Evolutionary conservation across 1,284 basidiomycete genomes (phyloP).

Genomic region (Phylloboletellus chloephorus): DNA sequence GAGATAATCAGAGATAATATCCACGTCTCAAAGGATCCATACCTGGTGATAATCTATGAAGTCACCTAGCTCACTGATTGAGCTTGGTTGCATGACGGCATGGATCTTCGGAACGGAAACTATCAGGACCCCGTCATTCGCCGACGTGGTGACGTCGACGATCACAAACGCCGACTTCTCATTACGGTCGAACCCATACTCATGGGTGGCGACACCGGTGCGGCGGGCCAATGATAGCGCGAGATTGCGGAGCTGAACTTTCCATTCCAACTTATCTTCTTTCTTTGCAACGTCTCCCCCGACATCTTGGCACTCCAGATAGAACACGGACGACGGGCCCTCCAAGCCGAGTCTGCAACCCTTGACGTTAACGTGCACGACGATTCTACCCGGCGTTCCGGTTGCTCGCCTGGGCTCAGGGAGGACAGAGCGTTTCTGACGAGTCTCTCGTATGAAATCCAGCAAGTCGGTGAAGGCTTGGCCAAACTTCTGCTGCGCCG

Average conservation of each 20-base stretch:
- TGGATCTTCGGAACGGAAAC: constrained; percentile 71
- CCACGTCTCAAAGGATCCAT: constrained; percentile 9
- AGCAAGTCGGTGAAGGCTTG: constrained; percentile 81
- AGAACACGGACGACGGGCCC: constrained; percentile 63
- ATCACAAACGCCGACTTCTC: constrained; percentile 79
- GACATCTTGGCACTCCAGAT: constrained; percentile 70
- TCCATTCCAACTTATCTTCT: constrained; percentile 45
- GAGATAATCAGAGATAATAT: constrained; percentile 12
- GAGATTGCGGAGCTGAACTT: constrained; percentile 61
- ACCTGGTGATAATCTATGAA: constrained; percentile 81
- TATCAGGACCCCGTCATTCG: constrained; percentile 41
- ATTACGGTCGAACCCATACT: constrained; percentile 47
- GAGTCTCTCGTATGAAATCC: constrained; percentile 55
- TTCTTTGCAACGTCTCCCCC: constrained; percentile 52
- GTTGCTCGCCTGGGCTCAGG: constrained; percentile 16
- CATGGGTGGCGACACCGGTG: constrained; percentile 31
- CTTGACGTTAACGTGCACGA: constrained; percentile 58
- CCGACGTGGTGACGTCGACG: constrained; percentile 52
- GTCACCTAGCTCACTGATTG: constrained; percentile 83
- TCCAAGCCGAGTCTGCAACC: constrained; percentile 76
- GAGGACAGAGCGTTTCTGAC: constrained; percentile 34
- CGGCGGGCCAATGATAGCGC: constrained; percentile 70
- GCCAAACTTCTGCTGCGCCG: constrained; percentile 79
- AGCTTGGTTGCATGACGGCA: constrained; percentile 88
- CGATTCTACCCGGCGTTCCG: constrained; percentile 29